Conservation (phyloP, 179 eudicot species). For the Beta corolliflora region DNA sequence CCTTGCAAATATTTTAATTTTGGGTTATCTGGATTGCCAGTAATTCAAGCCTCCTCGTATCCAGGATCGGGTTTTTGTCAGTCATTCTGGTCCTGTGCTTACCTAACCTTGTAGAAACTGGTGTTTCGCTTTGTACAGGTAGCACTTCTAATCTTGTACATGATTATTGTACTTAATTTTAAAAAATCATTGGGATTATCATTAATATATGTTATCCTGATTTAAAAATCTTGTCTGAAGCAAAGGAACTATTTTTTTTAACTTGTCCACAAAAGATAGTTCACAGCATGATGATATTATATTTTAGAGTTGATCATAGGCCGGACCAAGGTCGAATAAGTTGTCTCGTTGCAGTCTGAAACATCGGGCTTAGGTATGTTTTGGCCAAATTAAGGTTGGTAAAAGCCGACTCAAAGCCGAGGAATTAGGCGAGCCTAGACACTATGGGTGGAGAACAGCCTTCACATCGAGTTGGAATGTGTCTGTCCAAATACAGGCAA, state of each 20-base stretch:
- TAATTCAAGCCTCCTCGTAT: neutral
- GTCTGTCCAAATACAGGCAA: too few species aligned
- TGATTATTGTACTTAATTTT: conserved; percentile 1
- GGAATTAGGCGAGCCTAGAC: too few species aligned
- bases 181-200: neutral
- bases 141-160: conserved; percentile 3
- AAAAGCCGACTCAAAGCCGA: too few species aligned
- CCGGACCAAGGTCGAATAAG: too few species aligned
- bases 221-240: neutral
- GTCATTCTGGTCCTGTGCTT: conserved; percentile 17
- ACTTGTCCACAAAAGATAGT: too few species aligned
- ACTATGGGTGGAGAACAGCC: too few species aligned
- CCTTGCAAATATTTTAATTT: neutral
- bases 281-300: too few species aligned
- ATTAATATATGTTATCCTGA: neutral
- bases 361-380: too few species aligned
- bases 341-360: too few species aligned
- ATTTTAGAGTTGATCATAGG: too few species aligned
- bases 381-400: too few species aligned
- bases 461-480: too few species aligned
- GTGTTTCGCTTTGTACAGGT: conserved; percentile 9
- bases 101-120: conserved; percentile 7
- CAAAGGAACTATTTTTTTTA: neutral
- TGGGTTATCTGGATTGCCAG: neutral
- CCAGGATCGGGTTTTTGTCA: conserved; percentile 31